Evolutionary conservation across 2,329 filamentous ascomycete species (phyloP).

Genomic region (Rhinocladiella mackenziei): DNA sequence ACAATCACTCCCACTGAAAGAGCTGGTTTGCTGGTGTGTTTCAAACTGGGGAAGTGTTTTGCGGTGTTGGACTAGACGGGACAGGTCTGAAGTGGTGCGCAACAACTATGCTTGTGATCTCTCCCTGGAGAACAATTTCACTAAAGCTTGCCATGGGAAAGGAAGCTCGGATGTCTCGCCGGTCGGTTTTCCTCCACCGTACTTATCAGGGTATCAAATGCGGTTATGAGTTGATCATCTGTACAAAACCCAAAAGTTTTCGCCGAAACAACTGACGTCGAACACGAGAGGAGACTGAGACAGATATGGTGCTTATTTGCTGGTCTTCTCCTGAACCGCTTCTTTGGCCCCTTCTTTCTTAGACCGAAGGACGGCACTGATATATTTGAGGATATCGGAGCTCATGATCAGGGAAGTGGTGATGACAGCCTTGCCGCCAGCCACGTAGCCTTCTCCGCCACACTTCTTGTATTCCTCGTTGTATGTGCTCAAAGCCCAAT

Average conservation of each 20-base stretch:
- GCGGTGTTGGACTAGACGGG: neutral
- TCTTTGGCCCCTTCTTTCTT: conserved; percentile 62
- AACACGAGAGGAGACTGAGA: neutral
- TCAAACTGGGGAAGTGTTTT: neutral
- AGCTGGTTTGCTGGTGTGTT: too few species aligned
- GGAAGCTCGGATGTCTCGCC: too few species aligned
- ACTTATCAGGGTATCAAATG: too few species aligned
- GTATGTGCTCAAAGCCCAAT: conserved; percentile 43
- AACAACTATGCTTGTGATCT: too few species aligned
- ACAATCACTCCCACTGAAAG: too few species aligned
- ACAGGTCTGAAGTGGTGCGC: too few species aligned
- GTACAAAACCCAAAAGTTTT: neutral
- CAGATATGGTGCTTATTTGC: conserved; percentile 9
- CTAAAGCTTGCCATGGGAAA: too few species aligned
- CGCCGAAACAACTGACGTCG: neutral
- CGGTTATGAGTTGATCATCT: neutral
- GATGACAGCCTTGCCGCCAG: conserved; percentile 65
- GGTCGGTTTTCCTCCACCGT: too few species aligned
- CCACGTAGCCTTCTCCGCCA: conserved; percentile 57
- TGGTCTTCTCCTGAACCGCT: conserved; percentile 30
- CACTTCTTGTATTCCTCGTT: conserved; percentile 46
- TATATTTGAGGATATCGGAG: conserved; percentile 60
- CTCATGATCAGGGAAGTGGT: conserved; percentile 64
- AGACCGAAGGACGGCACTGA: conserved; percentile 55
- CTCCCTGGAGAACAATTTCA: too few species aligned